Evolutionary conservation across 75 land plant genomes (phyloP), one percentile per base, ranked within the genome.

Genomic region (Pinus tabuliformis): DNA sequence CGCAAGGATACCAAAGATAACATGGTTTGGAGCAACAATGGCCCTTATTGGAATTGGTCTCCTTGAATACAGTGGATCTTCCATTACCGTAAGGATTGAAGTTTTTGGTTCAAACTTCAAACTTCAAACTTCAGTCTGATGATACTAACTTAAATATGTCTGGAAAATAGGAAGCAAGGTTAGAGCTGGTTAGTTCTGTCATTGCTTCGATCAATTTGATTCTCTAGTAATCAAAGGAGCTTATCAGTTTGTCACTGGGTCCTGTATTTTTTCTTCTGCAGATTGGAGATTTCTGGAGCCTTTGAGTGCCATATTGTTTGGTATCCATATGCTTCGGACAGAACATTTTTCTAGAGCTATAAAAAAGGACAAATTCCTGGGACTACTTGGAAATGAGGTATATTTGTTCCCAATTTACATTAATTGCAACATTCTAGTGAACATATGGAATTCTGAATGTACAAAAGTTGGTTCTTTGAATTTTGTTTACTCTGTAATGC

Each of bases 291-390:
- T 52, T 90, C 56, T 86, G 95, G 76, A 94, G 83, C 78, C 74
- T 94, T 61, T 92, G 57, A 90, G 97, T 84, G 90, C 97, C 18
- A 80, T 94, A 7, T 86, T 83, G 72, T 94, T 92, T 82, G 97
- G 97, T 33, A 66, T 92, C 62, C 95, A 94, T 78, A 88, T 92
- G 87, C 83, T 94, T 63, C 85, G 95, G 73, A 92, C 95, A 33
- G 97, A 94, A 63, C 86, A 86, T 56, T 78, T 88, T 72, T 90
- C 97, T 56, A 84, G 89, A 76, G 79, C 15, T 26, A 90, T 88
- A n/a, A 82, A 24, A 21, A 85, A 77, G 62, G 84, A 85, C 18
- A 85, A 90, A 57, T 74, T 79, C 72, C 80, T 90, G 28, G 77
- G 88, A 13, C 85, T 90, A 57, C 90, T 90, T 79, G 90, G 90